A percentile compares a stretch with the other conserved stretches of the same genome.
Evolutionary conservation across 768 basidiomycete genomes (phyloP).

Genomic region (Boletus bicolor): DNA sequence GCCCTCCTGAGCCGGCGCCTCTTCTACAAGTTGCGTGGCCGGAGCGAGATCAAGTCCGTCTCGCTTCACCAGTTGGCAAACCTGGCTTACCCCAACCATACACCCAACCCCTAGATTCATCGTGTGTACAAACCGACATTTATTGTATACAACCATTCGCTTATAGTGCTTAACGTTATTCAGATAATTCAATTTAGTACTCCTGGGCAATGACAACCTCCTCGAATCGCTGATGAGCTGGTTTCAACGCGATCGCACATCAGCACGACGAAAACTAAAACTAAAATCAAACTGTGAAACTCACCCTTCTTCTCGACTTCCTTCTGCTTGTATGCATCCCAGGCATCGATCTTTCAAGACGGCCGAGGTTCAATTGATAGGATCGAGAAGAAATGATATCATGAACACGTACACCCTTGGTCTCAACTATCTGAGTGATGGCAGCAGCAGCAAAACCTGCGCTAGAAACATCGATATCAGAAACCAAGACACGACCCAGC

Average conservation of each 20-base stretch:
- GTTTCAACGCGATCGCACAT: not conserved
- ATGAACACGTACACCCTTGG: conserved; percentile 18
- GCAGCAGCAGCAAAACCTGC: conserved; percentile 11
- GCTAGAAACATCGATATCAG: conserved; percentile 2
- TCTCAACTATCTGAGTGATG: conserved; percentile 7
- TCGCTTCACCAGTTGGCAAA: conserved; percentile 10
- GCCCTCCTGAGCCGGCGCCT: conserved; percentile 10
- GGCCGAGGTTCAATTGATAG: not conserved
- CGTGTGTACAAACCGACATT: not conserved
- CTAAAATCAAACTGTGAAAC: not conserved
- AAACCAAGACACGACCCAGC: not conserved
- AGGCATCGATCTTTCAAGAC: conserved; percentile 2
- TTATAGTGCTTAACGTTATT: not conserved
- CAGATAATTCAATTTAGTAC: not conserved
- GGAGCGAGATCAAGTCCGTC: not conserved
- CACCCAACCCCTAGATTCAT: too few species aligned
- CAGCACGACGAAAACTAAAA: not conserved
- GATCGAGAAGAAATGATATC: not conserved
- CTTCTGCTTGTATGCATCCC: not conserved
- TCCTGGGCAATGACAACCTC: not conserved
- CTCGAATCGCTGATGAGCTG: not conserved
- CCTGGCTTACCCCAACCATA: conserved; percentile 10
- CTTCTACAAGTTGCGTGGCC: conserved; percentile 3
- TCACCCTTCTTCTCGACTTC: not conserved
- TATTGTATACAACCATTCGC: not conserved